phyloP scores from a whole-genome alignment of 73 alveolate species.

The Blepharisma stoltei region DNA sequence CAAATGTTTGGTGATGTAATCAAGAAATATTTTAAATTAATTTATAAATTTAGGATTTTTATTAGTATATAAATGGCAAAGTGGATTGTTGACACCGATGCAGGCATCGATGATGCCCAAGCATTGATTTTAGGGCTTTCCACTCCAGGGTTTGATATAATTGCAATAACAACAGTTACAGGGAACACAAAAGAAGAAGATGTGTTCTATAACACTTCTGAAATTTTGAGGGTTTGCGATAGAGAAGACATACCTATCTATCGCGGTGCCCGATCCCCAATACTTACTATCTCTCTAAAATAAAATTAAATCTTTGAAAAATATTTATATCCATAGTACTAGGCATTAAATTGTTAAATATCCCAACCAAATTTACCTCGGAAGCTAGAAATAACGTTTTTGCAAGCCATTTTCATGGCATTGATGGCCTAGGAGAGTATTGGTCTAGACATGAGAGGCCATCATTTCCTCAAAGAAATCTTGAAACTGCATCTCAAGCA shows the following conservation, averaged over 20 bases:
- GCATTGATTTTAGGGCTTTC: slow-evolving; percentile 59
- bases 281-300: too few species aligned
- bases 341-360: too few species aligned
- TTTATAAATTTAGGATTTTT: too few species aligned
- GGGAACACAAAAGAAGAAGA: slow-evolving; percentile 71
- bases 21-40: too few species aligned
- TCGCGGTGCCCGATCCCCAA: slow-evolving; percentile 40
- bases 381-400: background rate
- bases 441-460: background rate
- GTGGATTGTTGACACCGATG: slow-evolving; percentile 71
- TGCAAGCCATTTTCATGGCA: background rate
- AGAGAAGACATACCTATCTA: slow-evolving; percentile 38
- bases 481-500: slow-evolving; percentile 23
- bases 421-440: background rate
- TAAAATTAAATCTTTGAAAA: too few species aligned
- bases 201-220: slow-evolving; percentile 54
- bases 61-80: background rate
- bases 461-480: background rate
- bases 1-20: slow-evolving; percentile 8
- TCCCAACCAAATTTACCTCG: too few species aligned
- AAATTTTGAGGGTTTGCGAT: slow-evolving; percentile 24
- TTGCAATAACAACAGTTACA: slow-evolving; percentile 68
- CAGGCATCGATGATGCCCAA: slow-evolving; percentile 75
- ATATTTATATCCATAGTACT: too few species aligned
- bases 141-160: slow-evolving; percentile 33